Conservation (phyloP, 139 green algal species). For the Picochlorum sp. region DNA sequence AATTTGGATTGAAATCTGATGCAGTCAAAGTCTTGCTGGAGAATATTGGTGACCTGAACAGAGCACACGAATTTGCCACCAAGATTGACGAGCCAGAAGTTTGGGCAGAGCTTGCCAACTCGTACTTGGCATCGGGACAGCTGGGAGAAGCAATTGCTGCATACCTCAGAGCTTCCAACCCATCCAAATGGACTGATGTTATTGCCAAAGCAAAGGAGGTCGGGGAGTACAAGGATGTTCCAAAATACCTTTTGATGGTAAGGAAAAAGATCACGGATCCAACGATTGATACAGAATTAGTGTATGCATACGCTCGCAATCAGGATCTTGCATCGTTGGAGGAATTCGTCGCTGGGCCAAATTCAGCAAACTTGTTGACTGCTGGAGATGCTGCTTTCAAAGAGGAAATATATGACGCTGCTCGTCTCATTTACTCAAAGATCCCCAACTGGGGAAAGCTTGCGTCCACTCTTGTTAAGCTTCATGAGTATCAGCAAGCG, state of each 20-base stretch:
- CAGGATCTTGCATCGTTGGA: slow-evolving; percentile 81
- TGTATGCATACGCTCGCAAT: slow-evolving; percentile 89
- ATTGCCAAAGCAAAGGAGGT: slow-evolving; percentile 41
- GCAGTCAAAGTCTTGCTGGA: slow-evolving; percentile 86
- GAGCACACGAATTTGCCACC: slow-evolving; percentile 76
- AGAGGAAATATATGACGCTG: slow-evolving; percentile 88
- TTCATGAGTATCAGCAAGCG: slow-evolving; percentile 81
- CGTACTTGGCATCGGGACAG: slow-evolving; percentile 70
- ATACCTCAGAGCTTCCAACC: slow-evolving; percentile 83
- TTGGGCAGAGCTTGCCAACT: slow-evolving; percentile 87
- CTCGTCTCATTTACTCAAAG: slow-evolving; percentile 81
- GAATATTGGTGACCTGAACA: slow-evolving; percentile 74
- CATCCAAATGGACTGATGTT: slow-evolving; percentile 59
- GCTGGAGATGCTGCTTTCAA: slow-evolving; percentile 70
- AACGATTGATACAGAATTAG: slow-evolving; percentile 93
- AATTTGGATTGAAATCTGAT: slow-evolving; percentile 81
- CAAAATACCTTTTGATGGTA: slow-evolving; percentile 97
- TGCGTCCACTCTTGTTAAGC: slow-evolving; percentile 80
- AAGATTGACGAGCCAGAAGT: slow-evolving; percentile 78
- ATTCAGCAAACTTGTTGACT: slow-evolving; percentile 66
- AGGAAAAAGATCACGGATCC: slow-evolving; percentile 86
- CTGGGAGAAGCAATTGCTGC: slow-evolving; percentile 69
- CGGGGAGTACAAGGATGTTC: slow-evolving; percentile 75
- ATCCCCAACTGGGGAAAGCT: slow-evolving; percentile 94
- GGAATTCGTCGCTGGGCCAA: slow-evolving; percentile 81